Base-by-base conservation (phyloP, 192 early-diverging fungal genomes). In the Coemansia sp. region DNA sequence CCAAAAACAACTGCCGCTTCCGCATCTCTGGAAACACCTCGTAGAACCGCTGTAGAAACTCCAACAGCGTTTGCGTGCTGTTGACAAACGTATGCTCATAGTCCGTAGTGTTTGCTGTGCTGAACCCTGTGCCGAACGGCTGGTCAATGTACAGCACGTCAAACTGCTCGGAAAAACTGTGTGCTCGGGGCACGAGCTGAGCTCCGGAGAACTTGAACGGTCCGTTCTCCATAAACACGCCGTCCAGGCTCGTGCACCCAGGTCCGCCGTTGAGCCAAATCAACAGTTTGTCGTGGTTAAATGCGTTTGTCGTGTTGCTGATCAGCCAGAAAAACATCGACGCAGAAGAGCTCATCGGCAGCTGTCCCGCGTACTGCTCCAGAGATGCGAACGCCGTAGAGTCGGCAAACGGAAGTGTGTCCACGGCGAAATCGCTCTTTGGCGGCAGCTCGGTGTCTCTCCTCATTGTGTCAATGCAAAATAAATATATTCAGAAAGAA, bases 241-340 rank as follows among this genome's bases (percentile, higher is more conserved):
- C 89, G 64, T 87, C 86, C 65, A 88, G 83, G 43, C 84, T 86
- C 43, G 78, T 81, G 56, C 83, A 87, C n/a, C 82, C 83, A 6
- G 79, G 85, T 0, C 88, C 88, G 56, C 88, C 88, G 70, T 89
- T 89, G 14, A 89, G 66, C 86, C 86, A 89, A 15, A 89, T 62
- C 1, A 89, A 53, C 52, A 84, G 70, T 53, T 73, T 73, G 65
- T 82, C 80, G 49, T 77, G 56, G 68, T 77, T 77, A 19, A 75
- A 58, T 6, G 60, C 56, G 71, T 80, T 80, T 14, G 82, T 84
- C 56, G 70, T 61, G 69, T 84, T 84, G 43, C 51, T 49, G 22
- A 84, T 52, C 7, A 84, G 66, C 82, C 82, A 84, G 58, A 84
- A 84, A 63, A 84, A 84, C 78, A 84, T 76, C 50, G 62, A 29